These are phyloP conservation scores for Aspergillus texensis DNA, from an alignment of 2,329 filamentous ascomycete species.

Conservation along the genomic window DNA sequence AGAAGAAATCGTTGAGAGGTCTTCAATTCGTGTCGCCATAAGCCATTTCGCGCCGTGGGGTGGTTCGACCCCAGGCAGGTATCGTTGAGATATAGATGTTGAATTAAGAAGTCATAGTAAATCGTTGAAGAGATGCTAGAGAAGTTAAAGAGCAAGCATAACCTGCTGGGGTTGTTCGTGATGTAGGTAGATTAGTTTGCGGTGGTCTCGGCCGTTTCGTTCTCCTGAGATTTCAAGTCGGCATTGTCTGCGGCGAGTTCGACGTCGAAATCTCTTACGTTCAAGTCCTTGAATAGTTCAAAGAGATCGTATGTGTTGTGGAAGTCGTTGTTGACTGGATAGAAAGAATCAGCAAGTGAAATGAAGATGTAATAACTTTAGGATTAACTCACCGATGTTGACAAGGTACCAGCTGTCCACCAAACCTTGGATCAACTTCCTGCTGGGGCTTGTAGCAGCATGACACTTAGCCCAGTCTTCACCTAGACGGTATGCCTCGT, in stretches of 20 bases:
- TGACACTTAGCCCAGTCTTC: constrained; percentile 94
- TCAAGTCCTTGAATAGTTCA: constrained; percentile 77
- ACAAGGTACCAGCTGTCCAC: constrained; percentile 93
- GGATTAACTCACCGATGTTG: constrained; percentile 76
- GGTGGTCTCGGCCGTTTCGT: constrained; percentile 21
- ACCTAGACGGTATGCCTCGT: constrained; percentile 92
- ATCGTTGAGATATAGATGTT: constrained; percentile 43
- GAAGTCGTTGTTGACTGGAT: constrained; percentile 93
- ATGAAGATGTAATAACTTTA: background rate
- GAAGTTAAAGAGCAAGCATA: constrained; percentile 14
- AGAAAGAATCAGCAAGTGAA: constrained; percentile 26
- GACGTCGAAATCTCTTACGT: constrained; percentile 40
- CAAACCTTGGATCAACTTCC: constrained; percentile 76
- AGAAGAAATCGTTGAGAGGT: constrained; percentile 47
- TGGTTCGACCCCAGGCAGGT: constrained; percentile 21
- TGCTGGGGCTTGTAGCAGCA: constrained; percentile 72
- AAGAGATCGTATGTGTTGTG: constrained; percentile 81
- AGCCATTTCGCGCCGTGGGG: constrained; percentile 30
- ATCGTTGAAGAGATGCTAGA: constrained; percentile 17
- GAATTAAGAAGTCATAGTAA: constrained; percentile 32
- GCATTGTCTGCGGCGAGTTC: constrained; percentile 28
- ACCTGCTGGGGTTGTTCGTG: constrained; percentile 8
- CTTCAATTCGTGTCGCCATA: constrained; percentile 43
- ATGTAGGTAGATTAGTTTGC: constrained; percentile 22
- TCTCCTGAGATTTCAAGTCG: constrained; percentile 25